Evolutionary conservation across 1,284 basidiomycete species (phyloP), one percentile per base, ranked within the genome.

Genomic region (Neolentinus lepideus): DNA sequence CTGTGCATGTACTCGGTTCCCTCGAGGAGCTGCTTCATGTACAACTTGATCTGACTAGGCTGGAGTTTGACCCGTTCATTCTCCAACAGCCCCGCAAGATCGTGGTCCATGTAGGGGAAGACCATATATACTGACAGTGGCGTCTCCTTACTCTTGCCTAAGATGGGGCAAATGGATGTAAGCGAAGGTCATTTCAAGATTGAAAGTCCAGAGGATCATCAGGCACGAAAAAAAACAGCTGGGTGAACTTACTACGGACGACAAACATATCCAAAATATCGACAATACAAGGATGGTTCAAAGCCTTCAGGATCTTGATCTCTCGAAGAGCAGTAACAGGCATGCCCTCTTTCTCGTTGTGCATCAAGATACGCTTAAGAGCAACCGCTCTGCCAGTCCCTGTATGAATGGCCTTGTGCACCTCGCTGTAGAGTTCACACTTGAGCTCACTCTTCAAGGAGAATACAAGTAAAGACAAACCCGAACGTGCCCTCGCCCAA

Each of bases 101-200:
- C 96, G 67, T 99, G 97, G 65, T 98, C 96, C 94, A 98, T 98
- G 72, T 97, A 99, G 0, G 96, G 96, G 67, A 98, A 98, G 31
- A 98, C 95, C 95, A 99, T 98, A 72, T 92, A 98, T 19, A 94
- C 91, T 8, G 88, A 98, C 38, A 94, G 79, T 47, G 87, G 81
- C 38, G 70, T 66, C 27, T 82, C 81, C 64, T 80, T 84, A 27
- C 81, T 77, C 58, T 74, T 83, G 66, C 84, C 83, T 86, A 54
- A 21, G 9, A 29, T 57, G 14, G 62, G 53, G 10, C 52, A 14
- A 8, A 54, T 8, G 21, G 48, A 43, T 48, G 26, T n/a, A n/a
- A 22, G 51, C 11, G 21, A 21, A 16, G 47, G 47, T 25, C n/a
- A 21, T n/a, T 43, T 6, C 9, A 4, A 50, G 21, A 50, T 47